These are phyloP conservation scores for Dactylellina sp. DNA, from an alignment of 2,329 filamentous ascomycete species.

Conservation along the genomic window DNA sequence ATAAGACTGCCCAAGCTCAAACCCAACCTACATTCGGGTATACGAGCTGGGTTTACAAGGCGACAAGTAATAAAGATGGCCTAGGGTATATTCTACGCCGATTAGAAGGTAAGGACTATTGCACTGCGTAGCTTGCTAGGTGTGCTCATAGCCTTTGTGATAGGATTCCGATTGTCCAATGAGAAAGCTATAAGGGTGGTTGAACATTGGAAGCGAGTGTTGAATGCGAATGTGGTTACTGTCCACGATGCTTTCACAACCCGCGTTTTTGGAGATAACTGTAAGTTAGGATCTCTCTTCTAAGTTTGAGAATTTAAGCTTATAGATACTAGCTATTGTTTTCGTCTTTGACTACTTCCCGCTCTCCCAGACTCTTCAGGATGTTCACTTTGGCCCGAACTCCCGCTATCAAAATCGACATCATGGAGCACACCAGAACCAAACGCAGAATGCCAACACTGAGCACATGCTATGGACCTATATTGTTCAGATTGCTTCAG, in stretches of 20 bases:
- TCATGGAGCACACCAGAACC: constrained; percentile 58
- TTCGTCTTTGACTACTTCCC: constrained; percentile 95
- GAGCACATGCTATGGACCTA: constrained; percentile 91
- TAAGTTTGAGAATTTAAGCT: background rate
- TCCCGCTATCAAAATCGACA: constrained; percentile 57
- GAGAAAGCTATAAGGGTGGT: constrained; percentile 88
- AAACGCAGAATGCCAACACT: constrained; percentile 68
- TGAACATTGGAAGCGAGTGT: constrained; percentile 88
- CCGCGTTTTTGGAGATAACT: constrained; percentile 91
- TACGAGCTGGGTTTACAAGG: constrained; percentile 95
- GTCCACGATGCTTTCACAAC: constrained; percentile 95
- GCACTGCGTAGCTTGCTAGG: constrained; percentile 19
- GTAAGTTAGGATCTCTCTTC: constrained; percentile 50
- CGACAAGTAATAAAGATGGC: constrained; percentile 86
- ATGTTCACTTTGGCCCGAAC: constrained; percentile 75
- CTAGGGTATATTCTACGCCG: constrained; percentile 87
- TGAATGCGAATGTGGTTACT: constrained; percentile 83
- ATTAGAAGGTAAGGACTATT: constrained; percentile 74
- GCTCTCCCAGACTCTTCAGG: constrained; percentile 86
- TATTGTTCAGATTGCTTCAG: constrained; percentile 88
- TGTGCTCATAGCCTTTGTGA: background rate
- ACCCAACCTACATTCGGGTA: constrained; percentile 84
- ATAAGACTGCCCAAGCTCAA: constrained; percentile 67
- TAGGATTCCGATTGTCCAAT: constrained; percentile 85
- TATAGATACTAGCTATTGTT: constrained; percentile 71